These are phyloP conservation scores for Mucor ambiguus DNA, from an alignment of 371 early-diverging fungal species.

Conservation along the genomic window DNA sequence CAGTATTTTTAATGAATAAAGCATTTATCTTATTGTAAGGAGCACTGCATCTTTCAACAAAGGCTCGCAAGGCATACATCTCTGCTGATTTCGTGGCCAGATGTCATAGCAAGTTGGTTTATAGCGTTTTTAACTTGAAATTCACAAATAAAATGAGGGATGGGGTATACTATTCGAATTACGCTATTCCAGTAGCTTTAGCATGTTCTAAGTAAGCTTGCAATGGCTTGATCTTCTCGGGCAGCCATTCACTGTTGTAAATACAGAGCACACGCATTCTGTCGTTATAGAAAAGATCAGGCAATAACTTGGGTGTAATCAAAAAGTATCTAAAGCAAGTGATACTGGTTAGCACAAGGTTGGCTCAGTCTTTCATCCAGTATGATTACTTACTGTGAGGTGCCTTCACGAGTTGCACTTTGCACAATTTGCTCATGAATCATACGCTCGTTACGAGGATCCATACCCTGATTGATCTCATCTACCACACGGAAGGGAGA, in stretches of 20 bases:
- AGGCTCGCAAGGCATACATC: too few species aligned
- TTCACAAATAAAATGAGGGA: too few species aligned
- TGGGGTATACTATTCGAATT: neutral
- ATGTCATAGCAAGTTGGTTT: too few species aligned
- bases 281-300: constrained; percentile 91
- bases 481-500: constrained; percentile 99
- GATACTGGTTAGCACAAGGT: neutral
- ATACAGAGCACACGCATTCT: constrained; percentile 94
- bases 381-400: constrained; percentile 65
- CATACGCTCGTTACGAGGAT: constrained; percentile 96
- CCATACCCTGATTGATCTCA: constrained; percentile 99
- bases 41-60: too few species aligned
- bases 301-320: constrained; percentile 99
- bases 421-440: constrained; percentile 94
- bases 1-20: too few species aligned
- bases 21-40: too few species aligned
- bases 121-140: too few species aligned
- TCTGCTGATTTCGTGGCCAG: too few species aligned
- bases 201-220: constrained; percentile 34
- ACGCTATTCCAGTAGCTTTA: neutral
- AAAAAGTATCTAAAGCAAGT: constrained; percentile 79
- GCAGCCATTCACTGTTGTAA: constrained; percentile 93
- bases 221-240: constrained; percentile 47
- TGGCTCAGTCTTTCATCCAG: neutral
- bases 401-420: constrained; percentile 63